Percentiles rank a stretch among this genome's conserved stretches.
These are phyloP conservation scores for Carex myosuroides DNA, from an alignment of 176 grass and related monocot species.

Conservation along the genomic window DNA sequence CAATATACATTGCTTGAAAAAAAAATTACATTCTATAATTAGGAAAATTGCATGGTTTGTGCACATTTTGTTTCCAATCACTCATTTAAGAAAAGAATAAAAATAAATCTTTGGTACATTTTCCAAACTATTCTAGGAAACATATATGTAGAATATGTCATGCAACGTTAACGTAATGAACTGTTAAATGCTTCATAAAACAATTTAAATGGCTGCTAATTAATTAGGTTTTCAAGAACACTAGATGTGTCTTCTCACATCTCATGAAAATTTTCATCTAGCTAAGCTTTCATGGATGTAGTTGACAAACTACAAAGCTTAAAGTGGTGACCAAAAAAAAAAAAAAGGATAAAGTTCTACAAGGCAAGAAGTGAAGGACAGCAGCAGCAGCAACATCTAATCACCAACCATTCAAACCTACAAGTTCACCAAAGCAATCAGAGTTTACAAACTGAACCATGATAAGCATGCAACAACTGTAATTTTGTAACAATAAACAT, in stretches of 20 bases:
- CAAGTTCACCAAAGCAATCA: not conserved
- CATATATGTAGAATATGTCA: not conserved
- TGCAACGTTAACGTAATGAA: not conserved
- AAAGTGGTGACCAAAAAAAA: not conserved
- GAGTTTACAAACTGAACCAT: not conserved
- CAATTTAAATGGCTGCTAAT: not conserved
- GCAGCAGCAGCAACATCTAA: constrained; percentile 24
- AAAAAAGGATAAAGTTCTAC: not conserved
- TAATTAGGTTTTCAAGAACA: not conserved
- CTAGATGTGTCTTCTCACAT: not conserved
- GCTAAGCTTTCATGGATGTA: not conserved
- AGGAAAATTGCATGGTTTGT: not conserved
- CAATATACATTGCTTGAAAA: not conserved
- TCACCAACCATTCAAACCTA: constrained; percentile 25
- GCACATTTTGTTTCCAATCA: not conserved
- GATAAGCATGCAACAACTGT: not conserved
- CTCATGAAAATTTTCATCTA: not conserved
- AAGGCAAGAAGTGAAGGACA: constrained; percentile 23
- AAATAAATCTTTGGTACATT: not conserved
- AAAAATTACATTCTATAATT: not conserved
- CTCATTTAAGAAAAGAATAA: not conserved
- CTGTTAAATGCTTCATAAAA: not conserved
- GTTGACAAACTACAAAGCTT: not conserved
- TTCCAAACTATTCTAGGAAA: not conserved
- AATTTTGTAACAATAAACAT: not conserved